Conservation (phyloP, 2,329 filamentous ascomycete genomes). For the Colletotrichum trifolii region DNA sequence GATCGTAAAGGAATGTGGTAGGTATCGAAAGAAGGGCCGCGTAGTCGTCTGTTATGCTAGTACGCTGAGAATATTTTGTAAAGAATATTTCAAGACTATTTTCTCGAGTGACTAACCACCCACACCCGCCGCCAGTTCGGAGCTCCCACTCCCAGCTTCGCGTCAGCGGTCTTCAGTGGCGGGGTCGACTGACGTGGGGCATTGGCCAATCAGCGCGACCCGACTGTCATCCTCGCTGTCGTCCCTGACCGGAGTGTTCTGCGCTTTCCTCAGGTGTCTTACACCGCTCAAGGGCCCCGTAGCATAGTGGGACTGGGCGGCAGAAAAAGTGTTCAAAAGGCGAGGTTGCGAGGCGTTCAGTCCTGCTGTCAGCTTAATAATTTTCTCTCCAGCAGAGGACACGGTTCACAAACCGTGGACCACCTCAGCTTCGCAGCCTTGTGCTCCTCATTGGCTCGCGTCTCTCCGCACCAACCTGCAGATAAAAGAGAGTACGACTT, state of each 20-base stretch:
- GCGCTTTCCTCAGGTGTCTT: constrained; percentile 2
- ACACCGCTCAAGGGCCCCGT: constrained; percentile 28
- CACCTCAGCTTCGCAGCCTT: constrained; percentile 37
- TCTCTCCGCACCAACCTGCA: constrained; percentile 24
- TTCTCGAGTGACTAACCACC: constrained; percentile 18
- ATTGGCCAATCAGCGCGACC: constrained; percentile 30
- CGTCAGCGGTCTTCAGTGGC: constrained; percentile 5
- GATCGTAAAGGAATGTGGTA: background rate
- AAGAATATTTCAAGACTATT: constrained; percentile 19
- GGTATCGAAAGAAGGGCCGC: background rate
- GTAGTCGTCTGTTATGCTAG: background rate
- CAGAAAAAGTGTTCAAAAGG: constrained; percentile 34
- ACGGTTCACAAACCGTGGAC: constrained; percentile 36
- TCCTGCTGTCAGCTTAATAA: constrained; percentile 26
- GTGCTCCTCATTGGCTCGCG: constrained; percentile 29
- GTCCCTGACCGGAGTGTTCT: constrained; percentile 14
- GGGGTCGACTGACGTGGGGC: constrained; percentile 13
- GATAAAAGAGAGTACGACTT: constrained; percentile 18
- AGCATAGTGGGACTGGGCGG: constrained; percentile 5
- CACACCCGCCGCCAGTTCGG: constrained; percentile 26
- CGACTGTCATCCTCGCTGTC: background rate
- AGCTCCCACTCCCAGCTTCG: constrained; percentile 12
- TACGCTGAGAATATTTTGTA: background rate
- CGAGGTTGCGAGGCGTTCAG: constrained; percentile 27
- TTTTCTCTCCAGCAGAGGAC: constrained; percentile 27